Conservation (phyloP, 2,329 filamentous ascomycete species). For the Mariannaea elegans region DNA sequence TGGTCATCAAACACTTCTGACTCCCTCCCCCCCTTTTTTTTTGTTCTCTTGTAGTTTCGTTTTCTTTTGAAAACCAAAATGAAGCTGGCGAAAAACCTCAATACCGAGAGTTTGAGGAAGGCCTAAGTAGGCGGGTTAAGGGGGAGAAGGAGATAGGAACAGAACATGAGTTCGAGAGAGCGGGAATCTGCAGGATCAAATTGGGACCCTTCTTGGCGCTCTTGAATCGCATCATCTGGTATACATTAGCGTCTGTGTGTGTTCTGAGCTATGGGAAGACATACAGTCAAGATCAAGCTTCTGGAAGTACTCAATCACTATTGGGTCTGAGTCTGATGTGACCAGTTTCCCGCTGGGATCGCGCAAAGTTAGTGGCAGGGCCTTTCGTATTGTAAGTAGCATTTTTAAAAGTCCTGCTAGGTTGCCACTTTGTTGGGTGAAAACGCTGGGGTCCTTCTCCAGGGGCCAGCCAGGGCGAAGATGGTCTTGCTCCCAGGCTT, state of each 20-base stretch:
- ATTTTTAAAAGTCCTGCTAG: slow-evolving; percentile 68
- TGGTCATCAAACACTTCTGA: not conserved
- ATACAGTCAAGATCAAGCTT: slow-evolving; percentile 66
- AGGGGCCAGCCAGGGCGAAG: slow-evolving; percentile 69
- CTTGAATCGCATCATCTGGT: slow-evolving; percentile 46
- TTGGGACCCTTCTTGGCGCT: slow-evolving; percentile 60
- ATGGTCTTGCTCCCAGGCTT: slow-evolving; percentile 71
- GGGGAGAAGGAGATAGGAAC: slow-evolving; percentile 57
- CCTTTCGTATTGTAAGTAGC: slow-evolving; percentile 68
- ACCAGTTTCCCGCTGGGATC: slow-evolving; percentile 58
- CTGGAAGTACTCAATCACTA: slow-evolving; percentile 62
- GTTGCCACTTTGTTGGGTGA: slow-evolving; percentile 66
- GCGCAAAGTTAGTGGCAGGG: slow-evolving; percentile 62
- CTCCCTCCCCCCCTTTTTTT: not conserved
- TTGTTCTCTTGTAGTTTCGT: not conserved
- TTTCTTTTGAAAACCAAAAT: slow-evolving; percentile 6
- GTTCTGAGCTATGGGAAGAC: slow-evolving; percentile 38
- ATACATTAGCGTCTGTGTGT: slow-evolving; percentile 1
- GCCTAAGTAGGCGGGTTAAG: slow-evolving; percentile 30
- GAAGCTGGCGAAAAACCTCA: slow-evolving; percentile 11
- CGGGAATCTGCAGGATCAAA: slow-evolving; percentile 61
- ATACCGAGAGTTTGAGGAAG: not conserved
- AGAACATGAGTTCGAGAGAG: slow-evolving; percentile 61
- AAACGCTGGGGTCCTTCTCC: slow-evolving; percentile 63
- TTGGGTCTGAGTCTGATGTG: slow-evolving; percentile 56